Evolutionary conservation across 169 alveolate species (phyloP).

Genomic region (Plasmodium vivax): DNA sequence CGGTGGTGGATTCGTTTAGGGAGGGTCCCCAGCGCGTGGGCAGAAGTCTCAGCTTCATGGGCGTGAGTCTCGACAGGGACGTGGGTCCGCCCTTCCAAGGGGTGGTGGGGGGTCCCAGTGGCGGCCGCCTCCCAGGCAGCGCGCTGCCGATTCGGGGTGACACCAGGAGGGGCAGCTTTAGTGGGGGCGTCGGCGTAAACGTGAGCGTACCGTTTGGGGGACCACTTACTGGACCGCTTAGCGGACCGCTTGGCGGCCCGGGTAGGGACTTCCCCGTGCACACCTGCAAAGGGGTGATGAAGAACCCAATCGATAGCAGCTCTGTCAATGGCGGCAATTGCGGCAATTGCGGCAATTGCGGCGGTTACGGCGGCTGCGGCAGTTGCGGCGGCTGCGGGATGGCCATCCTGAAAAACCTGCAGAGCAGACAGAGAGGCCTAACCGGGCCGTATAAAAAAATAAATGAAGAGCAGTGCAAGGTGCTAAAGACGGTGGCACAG

Average conservation of each 20-base stretch:
- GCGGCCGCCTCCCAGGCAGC: background rate
- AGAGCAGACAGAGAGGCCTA: background rate
- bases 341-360: background rate
- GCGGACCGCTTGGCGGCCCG: background rate
- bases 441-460: conserved; percentile 14
- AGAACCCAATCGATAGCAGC: background rate
- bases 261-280: background rate
- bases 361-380: background rate
- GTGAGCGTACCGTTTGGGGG: background rate
- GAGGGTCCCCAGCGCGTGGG: background rate
- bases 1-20: background rate
- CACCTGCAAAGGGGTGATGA: background rate
- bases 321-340: background rate
- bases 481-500: background rate
- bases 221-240: too few relatives aligned
- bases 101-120: background rate
- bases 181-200: background rate
- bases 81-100: background rate
- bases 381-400: background rate
- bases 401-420: background rate
- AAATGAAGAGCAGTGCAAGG: background rate
- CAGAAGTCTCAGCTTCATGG: background rate
- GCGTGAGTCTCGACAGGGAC: background rate
- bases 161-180: background rate
- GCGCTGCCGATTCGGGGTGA: background rate